Evolutionary conservation across 192 early-diverging fungal genomes (phyloP).

Genomic region (Entomortierella chlamydospora): DNA sequence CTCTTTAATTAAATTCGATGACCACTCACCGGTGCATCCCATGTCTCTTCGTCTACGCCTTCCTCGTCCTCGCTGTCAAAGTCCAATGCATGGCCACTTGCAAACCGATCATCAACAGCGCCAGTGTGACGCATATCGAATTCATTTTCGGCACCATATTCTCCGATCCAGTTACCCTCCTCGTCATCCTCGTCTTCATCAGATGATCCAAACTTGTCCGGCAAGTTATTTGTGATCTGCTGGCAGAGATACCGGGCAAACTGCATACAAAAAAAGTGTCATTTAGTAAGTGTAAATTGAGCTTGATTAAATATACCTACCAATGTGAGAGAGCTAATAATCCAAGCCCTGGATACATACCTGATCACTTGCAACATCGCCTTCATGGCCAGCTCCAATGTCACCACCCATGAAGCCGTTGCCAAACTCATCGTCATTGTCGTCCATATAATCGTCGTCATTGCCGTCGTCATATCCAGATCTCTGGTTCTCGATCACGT

Average conservation of each 20-base stretch:
- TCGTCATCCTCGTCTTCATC: conserved; percentile 74
- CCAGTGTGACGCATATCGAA: conserved; percentile 33
- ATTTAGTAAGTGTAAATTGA: too few relatives aligned
- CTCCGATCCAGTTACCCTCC: conserved; percentile 63
- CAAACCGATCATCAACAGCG: conserved; percentile 16
- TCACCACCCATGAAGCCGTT: conserved; percentile 66
- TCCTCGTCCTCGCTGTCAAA: conserved; percentile 54
- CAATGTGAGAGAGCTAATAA: too few relatives aligned
- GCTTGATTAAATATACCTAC: too few relatives aligned
- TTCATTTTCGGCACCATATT: conserved; percentile 48
- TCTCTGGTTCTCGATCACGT: conserved; percentile 55
- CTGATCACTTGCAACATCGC: conserved; percentile 74
- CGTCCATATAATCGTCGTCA: conserved; percentile 70
- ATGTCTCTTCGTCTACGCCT: conserved; percentile 41
- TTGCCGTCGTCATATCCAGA: conserved; percentile 54
- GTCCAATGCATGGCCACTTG: conserved; percentile 11
- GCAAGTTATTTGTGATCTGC: conserved; percentile 77
- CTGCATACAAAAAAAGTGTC: conserved; percentile 36
- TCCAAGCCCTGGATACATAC: conserved; percentile 35
- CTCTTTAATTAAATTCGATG: not conserved
- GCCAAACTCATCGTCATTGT: conserved; percentile 60
- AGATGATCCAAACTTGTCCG: conserved; percentile 75
- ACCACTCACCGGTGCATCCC: conserved; percentile 13
- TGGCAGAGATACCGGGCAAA: conserved; percentile 79
- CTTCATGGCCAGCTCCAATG: conserved; percentile 60